phyloP scores from a whole-genome alignment of 108 stramenopile genomes.

The Skeletonema marinoi region DNA sequence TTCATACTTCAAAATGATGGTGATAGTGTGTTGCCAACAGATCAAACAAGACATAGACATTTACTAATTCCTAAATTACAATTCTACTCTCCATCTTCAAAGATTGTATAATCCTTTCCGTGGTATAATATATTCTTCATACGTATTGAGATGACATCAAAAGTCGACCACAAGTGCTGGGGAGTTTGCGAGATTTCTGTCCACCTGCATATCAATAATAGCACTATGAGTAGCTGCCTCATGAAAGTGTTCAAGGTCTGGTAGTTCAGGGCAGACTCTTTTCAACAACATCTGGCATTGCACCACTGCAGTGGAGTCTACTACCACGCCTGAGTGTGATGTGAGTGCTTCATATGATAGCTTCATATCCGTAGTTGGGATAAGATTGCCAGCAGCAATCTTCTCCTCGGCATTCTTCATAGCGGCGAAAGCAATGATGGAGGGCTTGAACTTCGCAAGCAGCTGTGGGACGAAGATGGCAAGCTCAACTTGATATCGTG shows the following conservation, averaged over 20 bases:
- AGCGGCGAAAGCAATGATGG: conserved; percentile 8
- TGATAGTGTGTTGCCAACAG: no score
- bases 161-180: no score
- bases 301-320: not conserved
- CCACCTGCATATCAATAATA: no score
- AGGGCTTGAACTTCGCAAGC: conserved; percentile 9
- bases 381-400: not conserved
- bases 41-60: no score
- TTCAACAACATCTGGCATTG: not conserved
- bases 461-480: conserved; percentile 11
- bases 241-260: not conserved
- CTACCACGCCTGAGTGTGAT: not conserved
- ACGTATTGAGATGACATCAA: no score
- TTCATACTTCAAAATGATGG: no score
- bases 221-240: no score
- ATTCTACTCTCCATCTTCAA: no score
- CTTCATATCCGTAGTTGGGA: not conserved
- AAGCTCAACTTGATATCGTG: conserved; percentile 19
- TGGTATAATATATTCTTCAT: no score
- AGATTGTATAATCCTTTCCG: no score
- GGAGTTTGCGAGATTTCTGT: no score
- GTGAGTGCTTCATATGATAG: not conserved
- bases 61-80: no score
- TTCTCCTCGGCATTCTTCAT: conserved; percentile 13
- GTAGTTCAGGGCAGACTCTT: not conserved